Percentiles rank a stretch among this genome's conserved stretches.
Evolutionary conservation across 2,329 filamentous ascomycete genomes (phyloP).

Genomic region (Periconia macrospinosa): DNA sequence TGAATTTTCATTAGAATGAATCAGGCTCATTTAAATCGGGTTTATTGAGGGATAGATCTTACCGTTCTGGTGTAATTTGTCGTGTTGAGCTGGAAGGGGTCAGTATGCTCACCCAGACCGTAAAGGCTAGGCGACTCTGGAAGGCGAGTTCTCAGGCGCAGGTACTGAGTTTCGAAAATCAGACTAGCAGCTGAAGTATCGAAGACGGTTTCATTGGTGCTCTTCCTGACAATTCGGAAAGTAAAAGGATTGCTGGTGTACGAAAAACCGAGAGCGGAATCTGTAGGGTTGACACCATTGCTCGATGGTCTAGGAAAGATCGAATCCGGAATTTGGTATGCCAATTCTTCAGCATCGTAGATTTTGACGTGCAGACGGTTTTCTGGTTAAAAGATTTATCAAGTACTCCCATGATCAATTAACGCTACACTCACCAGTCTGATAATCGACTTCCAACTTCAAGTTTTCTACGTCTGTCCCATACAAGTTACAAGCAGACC

Average conservation of each 20-base stretch:
- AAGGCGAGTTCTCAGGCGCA: constrained; percentile 70
- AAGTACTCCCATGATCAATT: constrained; percentile 66
- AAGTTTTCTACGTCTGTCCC: constrained; percentile 59
- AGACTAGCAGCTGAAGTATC: constrained; percentile 69
- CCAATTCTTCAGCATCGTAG: constrained; percentile 66
- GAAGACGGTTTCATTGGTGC: constrained; percentile 63
- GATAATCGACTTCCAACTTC: constrained; percentile 61
- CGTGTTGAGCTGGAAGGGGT: constrained; percentile 68
- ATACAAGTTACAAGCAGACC: constrained; percentile 63
- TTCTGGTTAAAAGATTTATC: constrained; percentile 43
- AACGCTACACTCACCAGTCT: constrained; percentile 60
- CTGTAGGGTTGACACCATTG: constrained; percentile 25
- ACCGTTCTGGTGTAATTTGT: constrained; percentile 61
- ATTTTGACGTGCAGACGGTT: constrained; percentile 72
- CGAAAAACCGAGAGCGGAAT: constrained; percentile 57
- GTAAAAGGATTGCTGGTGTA: constrained; percentile 64
- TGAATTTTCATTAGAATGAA: constrained; percentile 42
- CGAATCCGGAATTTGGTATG: constrained; percentile 73
- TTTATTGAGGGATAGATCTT: constrained; percentile 48
- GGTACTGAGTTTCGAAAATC: constrained; percentile 76
- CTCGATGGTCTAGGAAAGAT: constrained; percentile 64
- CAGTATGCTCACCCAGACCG: constrained; percentile 76
- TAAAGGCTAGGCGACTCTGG: constrained; percentile 71
- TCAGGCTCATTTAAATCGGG: too few relatives aligned
- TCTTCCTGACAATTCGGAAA: constrained; percentile 63